A percentile compares a stretch with the other conserved stretches of the same genome.
phyloP scores from a whole-genome alignment of 108 stramenopile species.

The Aurantiochytrium sp. region DNA sequence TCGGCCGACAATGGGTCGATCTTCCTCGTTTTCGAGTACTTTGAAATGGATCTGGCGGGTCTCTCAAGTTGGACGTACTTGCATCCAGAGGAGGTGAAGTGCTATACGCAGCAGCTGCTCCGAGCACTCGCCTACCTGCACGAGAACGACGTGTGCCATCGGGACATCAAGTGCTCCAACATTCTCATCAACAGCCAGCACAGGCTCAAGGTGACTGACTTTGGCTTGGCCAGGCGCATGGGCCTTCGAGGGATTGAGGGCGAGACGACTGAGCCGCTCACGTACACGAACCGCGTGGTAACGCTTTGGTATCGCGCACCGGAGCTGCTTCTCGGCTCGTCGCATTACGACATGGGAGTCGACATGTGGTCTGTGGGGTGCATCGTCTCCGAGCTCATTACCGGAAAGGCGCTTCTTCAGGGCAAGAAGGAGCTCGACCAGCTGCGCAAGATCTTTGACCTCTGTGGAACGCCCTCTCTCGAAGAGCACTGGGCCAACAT shows the following conservation, averaged over 20 bases:
- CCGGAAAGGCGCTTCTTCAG: conserved; percentile 83
- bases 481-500: background rate
- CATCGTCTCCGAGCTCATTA: conserved; percentile 83
- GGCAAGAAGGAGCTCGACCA: conserved; percentile 87
- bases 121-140: conserved; percentile 72
- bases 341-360: conserved; percentile 71
- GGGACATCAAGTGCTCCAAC: conserved; percentile 85
- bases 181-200: conserved; percentile 69
- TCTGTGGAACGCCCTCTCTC: conserved; percentile 67
- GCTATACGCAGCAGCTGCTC: conserved; percentile 61
- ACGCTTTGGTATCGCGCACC: conserved; percentile 87
- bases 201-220: conserved; percentile 78
- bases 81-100: conserved; percentile 5
- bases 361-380: conserved; percentile 89
- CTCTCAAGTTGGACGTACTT: conserved; percentile 54
- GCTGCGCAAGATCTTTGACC: conserved; percentile 70
- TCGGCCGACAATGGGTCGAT: conserved; percentile 49
- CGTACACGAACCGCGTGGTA: conserved; percentile 77
- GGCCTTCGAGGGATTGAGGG: conserved; percentile 41
- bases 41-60: conserved; percentile 80
- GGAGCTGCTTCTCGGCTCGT: conserved; percentile 79
- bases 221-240: conserved; percentile 76
- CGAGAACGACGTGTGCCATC: conserved; percentile 72
- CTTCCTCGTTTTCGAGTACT: conserved; percentile 91
- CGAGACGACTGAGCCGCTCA: conserved; percentile 38